Percentiles rank a stretch among this genome's conserved stretches.
These are phyloP conservation scores for Wickerhamiella dianesei DNA, from an alignment of 805 yeast species.

Conservation along the genomic window DNA sequence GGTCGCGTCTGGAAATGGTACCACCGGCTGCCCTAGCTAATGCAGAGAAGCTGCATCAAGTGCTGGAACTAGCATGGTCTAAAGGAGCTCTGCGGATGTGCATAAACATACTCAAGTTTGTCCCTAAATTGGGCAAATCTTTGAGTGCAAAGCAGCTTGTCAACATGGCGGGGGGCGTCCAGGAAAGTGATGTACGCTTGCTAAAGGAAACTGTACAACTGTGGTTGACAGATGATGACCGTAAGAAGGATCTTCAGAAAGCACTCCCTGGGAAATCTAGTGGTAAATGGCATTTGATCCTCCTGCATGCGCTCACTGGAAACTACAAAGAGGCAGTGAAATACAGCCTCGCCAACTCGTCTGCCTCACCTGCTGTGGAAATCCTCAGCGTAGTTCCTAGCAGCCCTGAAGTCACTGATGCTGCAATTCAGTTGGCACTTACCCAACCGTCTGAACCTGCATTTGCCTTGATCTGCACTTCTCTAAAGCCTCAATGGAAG, in stretches of 20 bases:
- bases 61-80: not conserved
- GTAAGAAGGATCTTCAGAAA: not conserved
- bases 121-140: not conserved
- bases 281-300: not conserved
- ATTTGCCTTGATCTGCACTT: not conserved
- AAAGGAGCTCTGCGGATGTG: not conserved
- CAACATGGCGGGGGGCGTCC: not conserved
- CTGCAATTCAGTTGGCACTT: constrained; percentile 2
- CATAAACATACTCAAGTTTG: not conserved
- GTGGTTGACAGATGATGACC: not conserved
- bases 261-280: not conserved
- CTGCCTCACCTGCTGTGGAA: constrained; percentile 1
- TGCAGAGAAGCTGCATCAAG: not conserved
- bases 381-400: constrained; percentile 6
- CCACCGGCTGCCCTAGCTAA: not conserved
- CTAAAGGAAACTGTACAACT: not conserved
- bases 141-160: not conserved
- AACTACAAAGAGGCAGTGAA: not conserved
- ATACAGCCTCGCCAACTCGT: not conserved
- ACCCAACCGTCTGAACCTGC: constrained; percentile 1
- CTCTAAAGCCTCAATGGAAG: not conserved
- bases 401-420: not conserved
- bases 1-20: not conserved
- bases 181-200: not conserved
- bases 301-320: not conserved